Conservation (phyloP, 176 grass and related monocot genomes). For the Phyllostachys edulis region DNA sequence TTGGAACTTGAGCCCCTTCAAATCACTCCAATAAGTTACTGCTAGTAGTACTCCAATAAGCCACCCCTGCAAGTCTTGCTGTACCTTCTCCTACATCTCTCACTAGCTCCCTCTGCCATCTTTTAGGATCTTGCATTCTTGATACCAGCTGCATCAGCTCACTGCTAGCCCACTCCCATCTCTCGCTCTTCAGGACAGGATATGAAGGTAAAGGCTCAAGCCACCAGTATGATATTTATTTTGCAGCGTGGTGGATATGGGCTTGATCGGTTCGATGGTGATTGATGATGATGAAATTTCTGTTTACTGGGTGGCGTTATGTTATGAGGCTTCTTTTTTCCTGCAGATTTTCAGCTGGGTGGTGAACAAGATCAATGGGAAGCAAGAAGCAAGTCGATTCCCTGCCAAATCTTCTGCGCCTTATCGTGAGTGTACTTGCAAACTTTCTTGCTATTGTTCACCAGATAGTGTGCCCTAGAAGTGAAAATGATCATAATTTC, state of each 20-base stretch:
- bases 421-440: conserved; percentile 36
- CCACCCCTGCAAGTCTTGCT: not conserved
- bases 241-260: not conserved
- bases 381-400: conserved; percentile 45
- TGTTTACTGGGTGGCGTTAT: conserved; percentile 10
- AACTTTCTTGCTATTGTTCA: not conserved
- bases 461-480: not conserved
- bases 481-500: not conserved
- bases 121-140: not conserved
- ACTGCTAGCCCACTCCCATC: not conserved
- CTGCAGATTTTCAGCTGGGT: conserved; percentile 73
- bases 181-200: not conserved
- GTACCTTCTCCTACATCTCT: conserved; percentile 3
- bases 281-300: not conserved
- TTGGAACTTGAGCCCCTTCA: conserved; percentile 37
- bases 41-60: not conserved
- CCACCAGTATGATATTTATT: not conserved
- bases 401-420: conserved; percentile 7
- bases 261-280: not conserved
- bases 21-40: conserved; percentile 31
- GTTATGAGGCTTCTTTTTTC: not conserved
- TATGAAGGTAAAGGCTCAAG: conserved; percentile 41
- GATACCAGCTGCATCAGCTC: not conserved
- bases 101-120: not conserved
- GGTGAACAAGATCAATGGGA: conserved; percentile 54